Base-by-base conservation (phyloP, 306 rosid species). In the Pterocarpus macrocarpus region DNA sequence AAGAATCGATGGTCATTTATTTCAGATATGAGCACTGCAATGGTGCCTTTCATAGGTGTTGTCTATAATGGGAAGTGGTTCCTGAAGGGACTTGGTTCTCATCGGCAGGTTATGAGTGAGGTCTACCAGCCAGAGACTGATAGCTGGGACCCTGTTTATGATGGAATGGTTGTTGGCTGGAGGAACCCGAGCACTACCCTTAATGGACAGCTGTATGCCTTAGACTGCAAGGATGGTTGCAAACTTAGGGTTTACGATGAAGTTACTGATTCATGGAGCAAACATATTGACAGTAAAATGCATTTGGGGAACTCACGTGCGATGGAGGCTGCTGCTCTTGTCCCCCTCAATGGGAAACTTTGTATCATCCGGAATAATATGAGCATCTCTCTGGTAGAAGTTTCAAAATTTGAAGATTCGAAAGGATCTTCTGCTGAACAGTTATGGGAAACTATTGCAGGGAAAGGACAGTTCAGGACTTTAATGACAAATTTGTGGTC, bases 111-210 rank as follows among this genome's bases (percentile, higher is more conserved):
- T 76, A 84, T 91, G 62, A 88, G 96, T 47, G 97, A 91, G 91
- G 92, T 90, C 64, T 93, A 93, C 85, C 91, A 84, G 53, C 97
- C 96, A 32, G 92, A 88, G 78, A 87, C 64, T 38, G 87, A 91
- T 83, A 88, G 84, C 84, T 93, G 97, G 97, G 47, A 57, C 82
- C 90, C 97, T 7, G 91, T 87, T 78, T 89, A 80, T 80, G 89
- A 89, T 2, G 97, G 97, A 76, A 89, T 93, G 97, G 91, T 93
- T 75, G 4, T 96, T 69, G 95, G 97, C 53, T 93, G 97, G 97
- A 88, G 92, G 77, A 91, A 91, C 89, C 97, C 97, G 10, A 82
- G 94, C 62, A 49, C 94, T 77, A 73, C 97, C 56, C 85, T 93
- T 7, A 88, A 93, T 8, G 92, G 97, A 44, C 86, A 79, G 80